Conservation (phyloP, 2,329 filamentous ascomycete species). For the Botrytis fabae region DNA sequence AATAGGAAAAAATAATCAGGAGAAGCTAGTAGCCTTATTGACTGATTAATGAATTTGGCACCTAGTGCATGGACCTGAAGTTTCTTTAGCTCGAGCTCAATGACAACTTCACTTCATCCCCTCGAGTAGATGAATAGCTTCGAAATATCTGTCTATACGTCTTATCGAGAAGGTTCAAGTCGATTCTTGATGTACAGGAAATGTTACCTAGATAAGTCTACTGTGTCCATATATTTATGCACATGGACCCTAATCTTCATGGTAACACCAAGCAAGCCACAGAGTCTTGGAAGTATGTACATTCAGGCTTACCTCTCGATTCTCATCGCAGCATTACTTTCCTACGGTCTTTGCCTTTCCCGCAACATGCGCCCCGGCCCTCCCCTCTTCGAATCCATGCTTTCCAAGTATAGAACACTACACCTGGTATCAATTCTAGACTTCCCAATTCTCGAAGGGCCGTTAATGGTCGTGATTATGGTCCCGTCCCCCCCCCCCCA, state of each 20-base stretch:
- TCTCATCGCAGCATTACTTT: background rate
- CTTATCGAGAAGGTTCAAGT: background rate
- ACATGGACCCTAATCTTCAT: background rate
- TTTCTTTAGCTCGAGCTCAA: constrained; percentile 2
- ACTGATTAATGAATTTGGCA: background rate
- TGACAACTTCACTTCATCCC: background rate
- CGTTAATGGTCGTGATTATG: background rate
- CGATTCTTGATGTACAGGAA: too few relatives aligned
- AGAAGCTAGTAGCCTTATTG: background rate
- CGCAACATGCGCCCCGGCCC: constrained; percentile 9
- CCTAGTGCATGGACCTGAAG: background rate
- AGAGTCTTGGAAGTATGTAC: background rate
- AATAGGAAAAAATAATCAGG: background rate
- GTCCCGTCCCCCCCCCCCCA: background rate
- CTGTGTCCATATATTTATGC: background rate
- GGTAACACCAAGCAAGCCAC: background rate
- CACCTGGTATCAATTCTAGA: background rate
- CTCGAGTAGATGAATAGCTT: background rate
- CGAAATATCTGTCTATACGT: background rate
- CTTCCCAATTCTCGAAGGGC: background rate
- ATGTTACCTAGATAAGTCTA: background rate
- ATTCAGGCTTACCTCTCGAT: background rate
- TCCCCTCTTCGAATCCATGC: background rate
- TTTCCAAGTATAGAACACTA: background rate
- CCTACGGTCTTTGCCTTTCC: constrained; percentile 4